Percentiles rank a stretch among this genome's conserved stretches.
phyloP scores from a whole-genome alignment of 495 filamentous ascomycete species.

The Letharia lupina region DNA sequence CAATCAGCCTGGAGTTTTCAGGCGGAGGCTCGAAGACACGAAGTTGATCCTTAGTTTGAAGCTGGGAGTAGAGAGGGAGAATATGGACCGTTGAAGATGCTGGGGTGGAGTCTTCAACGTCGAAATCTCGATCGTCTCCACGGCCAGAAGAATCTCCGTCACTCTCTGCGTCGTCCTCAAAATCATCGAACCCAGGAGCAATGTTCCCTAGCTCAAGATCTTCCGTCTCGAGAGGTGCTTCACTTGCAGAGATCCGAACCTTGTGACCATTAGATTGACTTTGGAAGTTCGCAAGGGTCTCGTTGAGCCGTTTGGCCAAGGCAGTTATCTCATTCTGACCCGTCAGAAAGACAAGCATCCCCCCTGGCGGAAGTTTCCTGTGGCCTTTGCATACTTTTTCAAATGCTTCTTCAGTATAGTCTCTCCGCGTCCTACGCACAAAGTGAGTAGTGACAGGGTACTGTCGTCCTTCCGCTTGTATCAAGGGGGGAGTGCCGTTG shows the following conservation, averaged over 20 bases:
- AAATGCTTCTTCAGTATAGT: slow-evolving; percentile 85
- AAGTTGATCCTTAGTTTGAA: slow-evolving; percentile 90
- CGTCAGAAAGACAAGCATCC: slow-evolving; percentile 92
- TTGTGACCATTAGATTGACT: slow-evolving; percentile 47
- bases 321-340: slow-evolving; percentile 83
- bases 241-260: slow-evolving; percentile 65
- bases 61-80: slow-evolving; percentile 83
- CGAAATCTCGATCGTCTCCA: slow-evolving; percentile 51
- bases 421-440: slow-evolving; percentile 66
- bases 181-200: slow-evolving; percentile 37
- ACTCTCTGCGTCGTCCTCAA: slow-evolving; percentile 34
- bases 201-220: slow-evolving; percentile 72
- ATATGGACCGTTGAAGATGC: slow-evolving; percentile 62
- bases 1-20: slow-evolving; percentile 74
- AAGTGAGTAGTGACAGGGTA: slow-evolving; percentile 88
- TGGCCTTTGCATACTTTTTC: slow-evolving; percentile 84
- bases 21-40: slow-evolving; percentile 87
- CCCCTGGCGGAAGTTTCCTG: slow-evolving; percentile 80
- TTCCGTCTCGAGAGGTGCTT: slow-evolving; percentile 74
- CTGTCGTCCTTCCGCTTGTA: slow-evolving; percentile 91
- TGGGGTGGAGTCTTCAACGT: slow-evolving; percentile 55
- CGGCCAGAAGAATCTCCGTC: slow-evolving; percentile 42
- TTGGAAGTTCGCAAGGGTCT: slow-evolving; percentile 55
- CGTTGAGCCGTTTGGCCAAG: slow-evolving; percentile 67
- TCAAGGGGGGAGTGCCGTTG: slow-evolving; percentile 63